Evolutionary conservation across 805 yeast species (phyloP).

Genomic region (Cyberlindnera saturnus): DNA sequence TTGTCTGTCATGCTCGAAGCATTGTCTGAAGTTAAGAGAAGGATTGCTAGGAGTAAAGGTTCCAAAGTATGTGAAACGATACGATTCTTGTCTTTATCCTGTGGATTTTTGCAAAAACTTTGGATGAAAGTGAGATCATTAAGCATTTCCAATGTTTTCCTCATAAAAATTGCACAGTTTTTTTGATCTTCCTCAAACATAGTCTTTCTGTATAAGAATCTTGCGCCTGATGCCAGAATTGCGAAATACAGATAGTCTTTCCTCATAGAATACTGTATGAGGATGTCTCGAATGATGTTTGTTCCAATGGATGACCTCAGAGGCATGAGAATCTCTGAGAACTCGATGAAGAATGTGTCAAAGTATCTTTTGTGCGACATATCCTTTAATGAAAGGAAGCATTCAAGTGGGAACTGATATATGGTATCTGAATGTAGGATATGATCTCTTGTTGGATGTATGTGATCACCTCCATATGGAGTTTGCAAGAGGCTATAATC

Average conservation of each 20-base stretch:
- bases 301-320: conserved; percentile 16
- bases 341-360: conserved; percentile 18
- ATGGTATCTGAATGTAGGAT: conserved; percentile 5
- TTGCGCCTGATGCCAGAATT: conserved; percentile 53
- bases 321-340: conserved; percentile 21
- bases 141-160: conserved; percentile 34
- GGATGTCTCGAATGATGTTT: conserved; percentile 48
- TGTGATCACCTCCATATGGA: conserved; percentile 1
- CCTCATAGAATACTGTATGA: conserved; percentile 40
- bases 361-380: conserved; percentile 17
- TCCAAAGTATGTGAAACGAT: conserved; percentile 33
- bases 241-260: conserved; percentile 50
- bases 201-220: conserved; percentile 32
- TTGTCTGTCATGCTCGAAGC: conserved; percentile 37
- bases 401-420: conserved; percentile 12
- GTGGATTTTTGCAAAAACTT: conserved; percentile 3
- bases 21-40: conserved; percentile 49
- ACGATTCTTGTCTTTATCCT: conserved; percentile 15
- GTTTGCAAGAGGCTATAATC: background rate
- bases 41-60: conserved; percentile 46
- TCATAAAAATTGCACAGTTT: conserved; percentile 42
- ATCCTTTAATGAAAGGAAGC: conserved; percentile 13
- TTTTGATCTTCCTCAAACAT: conserved; percentile 39
- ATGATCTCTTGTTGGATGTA: background rate
- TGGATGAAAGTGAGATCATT: conserved; percentile 17